Evolutionary conservation across 192 early-diverging fungal genomes (phyloP).

Genomic region (Podila minutissima): DNA sequence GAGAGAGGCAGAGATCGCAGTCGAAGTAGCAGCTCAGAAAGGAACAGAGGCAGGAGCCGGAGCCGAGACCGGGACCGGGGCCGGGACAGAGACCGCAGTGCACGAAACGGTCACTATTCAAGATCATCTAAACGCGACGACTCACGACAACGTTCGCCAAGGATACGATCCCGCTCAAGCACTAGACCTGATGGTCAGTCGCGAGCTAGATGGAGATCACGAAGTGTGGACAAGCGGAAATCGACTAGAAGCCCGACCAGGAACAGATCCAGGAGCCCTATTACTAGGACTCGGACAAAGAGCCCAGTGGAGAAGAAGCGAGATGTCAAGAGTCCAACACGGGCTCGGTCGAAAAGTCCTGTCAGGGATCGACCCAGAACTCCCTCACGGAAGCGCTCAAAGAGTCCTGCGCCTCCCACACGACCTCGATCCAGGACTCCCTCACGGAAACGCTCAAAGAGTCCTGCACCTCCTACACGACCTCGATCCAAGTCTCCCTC

Average conservation of each 20-base stretch:
- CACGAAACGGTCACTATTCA: slow-evolving; percentile 12
- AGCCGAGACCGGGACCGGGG: slow-evolving; percentile 4
- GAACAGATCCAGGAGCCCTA: slow-evolving; percentile 14
- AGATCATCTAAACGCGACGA: slow-evolving; percentile 7
- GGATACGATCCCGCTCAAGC: slow-evolving; percentile 14
- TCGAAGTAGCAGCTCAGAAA: slow-evolving; percentile 11
- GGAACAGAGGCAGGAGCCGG: slow-evolving; percentile 2
- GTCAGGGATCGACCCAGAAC: neutral
- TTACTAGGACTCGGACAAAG: too few species aligned
- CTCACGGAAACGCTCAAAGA: neutral
- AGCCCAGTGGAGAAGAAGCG: too few species aligned
- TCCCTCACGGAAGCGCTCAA: neutral
- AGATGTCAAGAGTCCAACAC: too few species aligned
- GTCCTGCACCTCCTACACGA: neutral
- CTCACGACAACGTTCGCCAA: slow-evolving; percentile 25
- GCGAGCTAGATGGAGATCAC: slow-evolving; percentile 11
- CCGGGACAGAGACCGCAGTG: neutral
- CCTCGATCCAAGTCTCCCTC: neutral
- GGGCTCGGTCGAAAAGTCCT: neutral
- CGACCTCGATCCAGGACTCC: neutral
- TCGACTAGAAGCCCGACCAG: neutral
- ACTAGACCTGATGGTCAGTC: too few species aligned
- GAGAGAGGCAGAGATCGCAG: slow-evolving; percentile 13
- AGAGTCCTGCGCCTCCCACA: neutral
- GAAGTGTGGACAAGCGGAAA: neutral